A percentile compares a stretch with the other conserved stretches of the same genome.
Conservation (phyloP, 805 yeast species). For the Saccharomycopsis capsularis region DNA sequence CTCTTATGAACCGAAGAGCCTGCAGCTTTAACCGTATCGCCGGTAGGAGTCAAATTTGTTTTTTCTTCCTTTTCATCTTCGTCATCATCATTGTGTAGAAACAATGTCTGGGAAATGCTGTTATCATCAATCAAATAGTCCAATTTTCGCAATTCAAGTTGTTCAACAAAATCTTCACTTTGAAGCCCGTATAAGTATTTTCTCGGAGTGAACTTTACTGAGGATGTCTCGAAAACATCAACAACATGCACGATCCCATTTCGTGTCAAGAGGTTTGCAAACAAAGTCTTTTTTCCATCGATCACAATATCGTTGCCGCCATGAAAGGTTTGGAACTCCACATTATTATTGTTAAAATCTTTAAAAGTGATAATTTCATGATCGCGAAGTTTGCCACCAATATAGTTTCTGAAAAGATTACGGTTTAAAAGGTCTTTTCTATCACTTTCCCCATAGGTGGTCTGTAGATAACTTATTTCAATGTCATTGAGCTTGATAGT, state of each 20-base stretch:
- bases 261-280: slow-evolving; percentile 37
- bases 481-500: slow-evolving; percentile 34
- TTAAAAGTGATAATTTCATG: slow-evolving; percentile 1
- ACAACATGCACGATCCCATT: slow-evolving; percentile 48
- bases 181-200: slow-evolving; percentile 54
- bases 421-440: slow-evolving; percentile 27
- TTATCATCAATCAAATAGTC: slow-evolving; percentile 49
- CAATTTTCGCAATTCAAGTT: slow-evolving; percentile 54
- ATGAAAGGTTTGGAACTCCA: slow-evolving; percentile 24
- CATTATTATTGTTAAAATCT: slow-evolving; percentile 27
- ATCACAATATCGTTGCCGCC: slow-evolving; percentile 33
- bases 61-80: slow-evolving; percentile 28
- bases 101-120: slow-evolving; percentile 49
- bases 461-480: slow-evolving; percentile 39
- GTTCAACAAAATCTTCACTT: slow-evolving; percentile 60
- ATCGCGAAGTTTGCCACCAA: slow-evolving; percentile 37
- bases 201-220: slow-evolving; percentile 41
- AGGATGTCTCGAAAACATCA: slow-evolving; percentile 28
- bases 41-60: slow-evolving; percentile 10
- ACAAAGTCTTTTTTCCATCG: slow-evolving; percentile 31
- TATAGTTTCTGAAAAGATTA: slow-evolving; percentile 34
- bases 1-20: slow-evolving; percentile 28
- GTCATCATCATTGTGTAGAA: slow-evolving; percentile 40
- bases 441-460: slow-evolving; percentile 29
- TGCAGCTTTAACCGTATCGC: slow-evolving; percentile 23